Conservation (phyloP, 2,329 filamentous ascomycete species). For the Fusarium aywerte region DNA sequence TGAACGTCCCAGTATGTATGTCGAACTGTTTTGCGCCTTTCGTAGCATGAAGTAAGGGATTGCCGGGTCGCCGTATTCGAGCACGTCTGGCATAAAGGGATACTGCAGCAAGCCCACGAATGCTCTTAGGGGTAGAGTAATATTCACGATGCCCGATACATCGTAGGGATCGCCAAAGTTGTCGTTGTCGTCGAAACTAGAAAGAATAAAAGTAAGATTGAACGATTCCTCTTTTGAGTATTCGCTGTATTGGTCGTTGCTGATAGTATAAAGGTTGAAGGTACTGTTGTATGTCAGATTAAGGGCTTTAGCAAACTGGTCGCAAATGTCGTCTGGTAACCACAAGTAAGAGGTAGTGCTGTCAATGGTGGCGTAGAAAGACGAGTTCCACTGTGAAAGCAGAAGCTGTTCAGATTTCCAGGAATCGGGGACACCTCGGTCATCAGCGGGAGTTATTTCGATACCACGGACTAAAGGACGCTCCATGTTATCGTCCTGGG, state of each 20-base stretch:
- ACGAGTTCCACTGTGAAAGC: slow-evolving; percentile 59
- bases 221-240: slow-evolving; percentile 59
- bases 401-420: slow-evolving; percentile 55
- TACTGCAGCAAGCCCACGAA: slow-evolving; percentile 63
- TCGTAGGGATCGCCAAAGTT: slow-evolving; percentile 62
- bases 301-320: slow-evolving; percentile 71
- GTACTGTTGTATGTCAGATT: slow-evolving; percentile 73
- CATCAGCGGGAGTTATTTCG: slow-evolving; percentile 52
- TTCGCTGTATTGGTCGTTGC: slow-evolving; percentile 63
- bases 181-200: slow-evolving; percentile 64
- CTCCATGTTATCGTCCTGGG: slow-evolving; percentile 65
- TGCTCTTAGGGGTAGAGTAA: slow-evolving; percentile 63
- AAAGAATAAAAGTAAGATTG: slow-evolving; percentile 68
- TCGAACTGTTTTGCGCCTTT: slow-evolving; percentile 61
- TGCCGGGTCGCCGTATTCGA: slow-evolving; percentile 57
- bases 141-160: slow-evolving; percentile 64
- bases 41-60: slow-evolving; percentile 74
- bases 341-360: slow-evolving; percentile 72
- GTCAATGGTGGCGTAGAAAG: slow-evolving; percentile 67
- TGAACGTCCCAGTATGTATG: slow-evolving; percentile 72
- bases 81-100: slow-evolving; percentile 58
- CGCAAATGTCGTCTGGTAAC: slow-evolving; percentile 69
- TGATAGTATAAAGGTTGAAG: slow-evolving; percentile 72
- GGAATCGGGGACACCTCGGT: slow-evolving; percentile 45
- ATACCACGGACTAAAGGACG: slow-evolving; percentile 70